Evolutionary conservation across 2,329 filamentous ascomycete genomes (phyloP).

Genomic region (Colletotrichum sp.): DNA sequence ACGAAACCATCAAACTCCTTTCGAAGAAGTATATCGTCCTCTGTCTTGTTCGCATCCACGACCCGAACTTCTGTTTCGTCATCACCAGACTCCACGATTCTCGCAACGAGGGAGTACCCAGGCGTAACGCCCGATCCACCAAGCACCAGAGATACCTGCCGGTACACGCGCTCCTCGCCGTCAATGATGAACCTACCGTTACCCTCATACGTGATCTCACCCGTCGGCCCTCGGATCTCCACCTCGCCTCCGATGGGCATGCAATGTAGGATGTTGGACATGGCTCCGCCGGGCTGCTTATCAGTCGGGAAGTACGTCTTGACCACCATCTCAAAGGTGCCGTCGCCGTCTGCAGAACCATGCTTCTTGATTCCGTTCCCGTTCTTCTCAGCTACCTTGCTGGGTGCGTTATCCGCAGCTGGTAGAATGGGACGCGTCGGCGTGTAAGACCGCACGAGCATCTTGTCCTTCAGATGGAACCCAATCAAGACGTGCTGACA

Average conservation of each 20-base stretch:
- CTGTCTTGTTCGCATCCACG: constrained; percentile 52
- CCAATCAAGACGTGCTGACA: constrained; percentile 59
- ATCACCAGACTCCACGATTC: constrained; percentile 35
- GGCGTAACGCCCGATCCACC: constrained; percentile 58
- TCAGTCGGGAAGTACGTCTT: constrained; percentile 56
- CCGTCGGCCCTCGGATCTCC: constrained; percentile 56
- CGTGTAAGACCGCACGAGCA: constrained; percentile 56
- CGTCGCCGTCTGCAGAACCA: constrained; percentile 34
- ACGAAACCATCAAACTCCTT: constrained; percentile 46
- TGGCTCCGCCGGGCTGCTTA: constrained; percentile 55
- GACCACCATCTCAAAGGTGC: constrained; percentile 52
- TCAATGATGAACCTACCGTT: constrained; percentile 51
- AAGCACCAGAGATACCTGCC: constrained; percentile 50
- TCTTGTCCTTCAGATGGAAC: constrained; percentile 55
- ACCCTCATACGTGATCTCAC: constrained; percentile 54
- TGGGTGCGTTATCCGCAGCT: neutral
- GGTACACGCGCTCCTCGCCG: constrained; percentile 42
- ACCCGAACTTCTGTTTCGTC: constrained; percentile 44
- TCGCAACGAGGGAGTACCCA: constrained; percentile 53
- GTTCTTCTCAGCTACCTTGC: neutral
- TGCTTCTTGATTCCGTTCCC: neutral
- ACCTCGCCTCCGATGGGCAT: constrained; percentile 52
- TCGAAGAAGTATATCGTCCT: constrained; percentile 50
- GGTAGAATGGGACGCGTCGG: constrained; percentile 49
- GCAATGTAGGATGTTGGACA: constrained; percentile 57